A percentile compares a stretch with the other conserved stretches of the same genome.
phyloP scores from a whole-genome alignment of 2,329 filamentous ascomycete species.

The Diaporthe vaccinii region DNA sequence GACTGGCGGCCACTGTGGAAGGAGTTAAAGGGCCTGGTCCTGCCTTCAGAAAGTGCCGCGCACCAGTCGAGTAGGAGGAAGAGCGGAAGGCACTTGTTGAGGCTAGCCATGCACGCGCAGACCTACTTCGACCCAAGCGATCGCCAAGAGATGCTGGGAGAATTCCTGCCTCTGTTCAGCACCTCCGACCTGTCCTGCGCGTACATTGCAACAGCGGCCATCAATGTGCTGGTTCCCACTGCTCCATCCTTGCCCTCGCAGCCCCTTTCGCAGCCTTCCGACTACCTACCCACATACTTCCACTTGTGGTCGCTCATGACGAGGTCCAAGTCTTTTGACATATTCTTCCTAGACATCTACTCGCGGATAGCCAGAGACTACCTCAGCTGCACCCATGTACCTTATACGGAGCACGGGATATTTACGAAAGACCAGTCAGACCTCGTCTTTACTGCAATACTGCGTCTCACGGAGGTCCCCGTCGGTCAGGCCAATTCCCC shows the following conservation, averaged over 20 bases:
- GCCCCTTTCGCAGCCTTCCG: constrained; percentile 84
- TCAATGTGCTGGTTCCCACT: constrained; percentile 92
- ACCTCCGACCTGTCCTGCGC: constrained; percentile 92
- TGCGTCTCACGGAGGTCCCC: constrained; percentile 93
- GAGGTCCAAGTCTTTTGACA: constrained; percentile 88
- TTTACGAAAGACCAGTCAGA: constrained; percentile 94
- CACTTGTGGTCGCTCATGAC: constrained; percentile 96
- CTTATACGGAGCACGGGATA: constrained; percentile 88
- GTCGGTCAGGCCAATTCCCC: constrained; percentile 96
- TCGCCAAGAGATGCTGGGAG: constrained; percentile 83
- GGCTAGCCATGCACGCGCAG: constrained; percentile 90
- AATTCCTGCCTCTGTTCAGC: constrained; percentile 89
- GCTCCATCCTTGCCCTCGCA: constrained; percentile 79
- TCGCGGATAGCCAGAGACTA: constrained; percentile 90
- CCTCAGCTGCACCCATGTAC: constrained; percentile 78
- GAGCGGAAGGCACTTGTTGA: constrained; percentile 78
- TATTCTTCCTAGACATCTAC: constrained; percentile 89
- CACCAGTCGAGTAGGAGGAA: constrained; percentile 70
- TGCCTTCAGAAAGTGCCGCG: constrained; percentile 84
- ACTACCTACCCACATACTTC: constrained; percentile 94
- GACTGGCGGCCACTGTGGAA: constrained; percentile 96
- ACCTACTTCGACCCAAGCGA: constrained; percentile 93
- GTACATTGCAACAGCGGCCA: constrained; percentile 89
- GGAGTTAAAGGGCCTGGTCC: constrained; percentile 89
- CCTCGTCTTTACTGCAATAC: constrained; percentile 90